Percentiles rank a stretch among this genome's conserved stretches.
These are phyloP conservation scores for Lodderomyces oxycetoniae DNA, from an alignment of 1,139 yeast genomes.

Conservation along the genomic window DNA sequence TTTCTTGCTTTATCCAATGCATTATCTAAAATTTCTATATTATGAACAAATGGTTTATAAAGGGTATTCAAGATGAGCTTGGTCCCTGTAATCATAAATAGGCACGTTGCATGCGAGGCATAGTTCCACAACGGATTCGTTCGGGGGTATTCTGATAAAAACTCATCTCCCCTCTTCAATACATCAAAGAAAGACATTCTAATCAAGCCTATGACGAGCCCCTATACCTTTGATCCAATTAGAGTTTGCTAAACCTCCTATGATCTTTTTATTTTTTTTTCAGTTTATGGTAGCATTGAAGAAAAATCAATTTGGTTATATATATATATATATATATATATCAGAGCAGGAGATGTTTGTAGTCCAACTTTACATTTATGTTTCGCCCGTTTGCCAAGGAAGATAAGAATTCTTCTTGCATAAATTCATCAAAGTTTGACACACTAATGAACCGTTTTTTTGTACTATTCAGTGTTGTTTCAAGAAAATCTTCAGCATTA, in stretches of 20 bases:
- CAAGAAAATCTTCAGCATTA: not conserved
- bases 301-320: too few relatives aligned
- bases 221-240: not conserved
- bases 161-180: constrained; percentile 68
- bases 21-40: constrained; percentile 57
- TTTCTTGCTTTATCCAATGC: constrained; percentile 58
- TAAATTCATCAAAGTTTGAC: not conserved
- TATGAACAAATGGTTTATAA: constrained; percentile 59
- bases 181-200: constrained; percentile 73
- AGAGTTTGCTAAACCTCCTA: not conserved
- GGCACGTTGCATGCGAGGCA: constrained; percentile 66
- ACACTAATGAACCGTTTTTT: not conserved
- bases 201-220: not conserved
- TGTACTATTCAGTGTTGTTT: not conserved
- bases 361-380: too few relatives aligned
- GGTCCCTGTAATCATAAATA: constrained; percentile 60
- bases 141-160: constrained; percentile 60
- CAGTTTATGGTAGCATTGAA: too few relatives aligned
- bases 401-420: not conserved
- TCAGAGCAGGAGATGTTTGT: too few relatives aligned
- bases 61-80: constrained; percentile 57
- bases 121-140: constrained; percentile 56
- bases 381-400: not conserved
- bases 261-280: too few relatives aligned
- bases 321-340: too few relatives aligned